phyloP scores from a whole-genome alignment of 208 protist genomes.

The Wallacemonas sp. region DNA sequence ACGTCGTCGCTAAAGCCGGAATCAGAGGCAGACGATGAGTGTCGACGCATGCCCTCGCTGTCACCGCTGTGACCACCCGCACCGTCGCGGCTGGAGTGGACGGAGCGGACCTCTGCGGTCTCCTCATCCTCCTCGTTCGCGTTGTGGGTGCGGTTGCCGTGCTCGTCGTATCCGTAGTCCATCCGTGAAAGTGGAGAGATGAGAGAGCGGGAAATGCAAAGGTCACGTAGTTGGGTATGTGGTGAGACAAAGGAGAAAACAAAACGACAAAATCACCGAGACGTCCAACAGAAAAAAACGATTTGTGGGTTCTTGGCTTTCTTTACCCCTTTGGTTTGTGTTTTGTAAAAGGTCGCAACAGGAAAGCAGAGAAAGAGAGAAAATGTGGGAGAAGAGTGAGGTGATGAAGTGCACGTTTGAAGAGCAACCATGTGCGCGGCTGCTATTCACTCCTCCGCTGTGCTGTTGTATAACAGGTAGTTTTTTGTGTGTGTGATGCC shows the following conservation, averaged over 20 bases:
- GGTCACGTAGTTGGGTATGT: not conserved
- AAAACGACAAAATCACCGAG: not conserved
- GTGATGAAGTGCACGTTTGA: not conserved
- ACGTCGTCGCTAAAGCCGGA: constrained; percentile 83
- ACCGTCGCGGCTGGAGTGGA: constrained; percentile 18
- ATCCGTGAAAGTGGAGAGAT: too few relatives aligned
- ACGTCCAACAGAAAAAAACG: too few relatives aligned
- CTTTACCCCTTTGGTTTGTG: too few relatives aligned
- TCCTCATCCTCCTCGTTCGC: constrained; percentile 23
- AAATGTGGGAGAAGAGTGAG: not conserved
- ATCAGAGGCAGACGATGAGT: constrained; percentile 2
- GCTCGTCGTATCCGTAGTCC: constrained; percentile 81
- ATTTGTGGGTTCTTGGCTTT: too few relatives aligned
- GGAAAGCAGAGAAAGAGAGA: too few relatives aligned
- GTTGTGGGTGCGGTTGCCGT: constrained; percentile 42
- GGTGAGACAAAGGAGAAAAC: not conserved
- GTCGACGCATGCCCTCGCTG: not conserved
- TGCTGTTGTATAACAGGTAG: too few relatives aligned
- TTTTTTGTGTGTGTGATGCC: too few relatives aligned
- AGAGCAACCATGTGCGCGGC: too few relatives aligned
- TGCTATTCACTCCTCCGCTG: too few relatives aligned
- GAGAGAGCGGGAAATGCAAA: not conserved
- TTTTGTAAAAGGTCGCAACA: too few relatives aligned
- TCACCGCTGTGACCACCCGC: not conserved
- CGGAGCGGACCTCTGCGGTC: constrained; percentile 25